Evolutionary conservation across 164 flowering plant genomes (phyloP).

Genomic region (Nelumbo lutea): DNA sequence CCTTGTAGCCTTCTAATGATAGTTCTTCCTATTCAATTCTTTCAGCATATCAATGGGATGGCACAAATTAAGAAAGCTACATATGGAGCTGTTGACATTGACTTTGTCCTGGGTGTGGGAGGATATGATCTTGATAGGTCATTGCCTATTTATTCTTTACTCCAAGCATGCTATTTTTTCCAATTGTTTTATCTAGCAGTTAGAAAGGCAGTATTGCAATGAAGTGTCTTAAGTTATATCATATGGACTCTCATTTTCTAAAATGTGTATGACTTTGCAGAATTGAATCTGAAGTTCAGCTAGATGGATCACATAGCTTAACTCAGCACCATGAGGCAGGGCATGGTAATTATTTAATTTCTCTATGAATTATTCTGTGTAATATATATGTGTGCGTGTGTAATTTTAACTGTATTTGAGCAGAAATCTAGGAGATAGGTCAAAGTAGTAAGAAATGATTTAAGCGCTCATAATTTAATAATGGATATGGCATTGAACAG

Average conservation of each 20-base stretch:
- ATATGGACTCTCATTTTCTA: not conserved
- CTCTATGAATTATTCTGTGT: not conserved
- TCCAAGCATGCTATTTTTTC: not conserved
- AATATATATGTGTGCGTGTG: too few relatives aligned
- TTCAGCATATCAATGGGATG: slow-evolving; percentile 83
- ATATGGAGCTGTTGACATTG: slow-evolving; percentile 81
- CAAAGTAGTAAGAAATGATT: too few relatives aligned
- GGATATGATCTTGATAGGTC: slow-evolving; percentile 98
- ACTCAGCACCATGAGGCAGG: slow-evolving; percentile 34
- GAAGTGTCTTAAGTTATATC: not conserved
- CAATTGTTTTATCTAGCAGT: not conserved
- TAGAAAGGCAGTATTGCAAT: not conserved
- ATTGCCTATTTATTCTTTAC: not conserved
- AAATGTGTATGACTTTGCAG: slow-evolving; percentile 37
- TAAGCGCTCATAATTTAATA: too few relatives aligned
- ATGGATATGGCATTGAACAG: too few relatives aligned
- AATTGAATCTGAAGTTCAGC: slow-evolving; percentile 63
- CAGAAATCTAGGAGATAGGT: too few relatives aligned
- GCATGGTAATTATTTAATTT: slow-evolving; percentile 33
- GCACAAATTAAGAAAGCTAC: slow-evolving; percentile 78
- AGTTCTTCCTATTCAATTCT: not conserved
- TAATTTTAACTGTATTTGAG: too few relatives aligned
- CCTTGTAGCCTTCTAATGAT: not conserved
- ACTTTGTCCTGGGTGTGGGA: slow-evolving; percentile 91
- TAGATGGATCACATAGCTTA: slow-evolving; percentile 32